Percentiles rank a stretch among this genome's conserved stretches.
Evolutionary conservation across 2,329 filamentous ascomycete genomes (phyloP).

Genomic region (Beauveria medogensis): DNA sequence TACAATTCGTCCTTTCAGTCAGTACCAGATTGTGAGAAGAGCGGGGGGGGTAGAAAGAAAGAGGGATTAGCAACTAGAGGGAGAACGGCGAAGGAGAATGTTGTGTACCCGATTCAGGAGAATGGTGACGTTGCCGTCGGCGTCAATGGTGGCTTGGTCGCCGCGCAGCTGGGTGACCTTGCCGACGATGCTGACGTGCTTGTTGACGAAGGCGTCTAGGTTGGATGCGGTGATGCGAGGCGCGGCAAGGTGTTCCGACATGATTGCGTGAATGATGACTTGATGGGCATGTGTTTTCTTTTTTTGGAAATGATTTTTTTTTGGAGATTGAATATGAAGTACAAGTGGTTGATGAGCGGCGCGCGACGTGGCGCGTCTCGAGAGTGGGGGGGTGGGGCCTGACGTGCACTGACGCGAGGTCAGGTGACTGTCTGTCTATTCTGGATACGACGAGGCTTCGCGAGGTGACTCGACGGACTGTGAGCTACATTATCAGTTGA

Average conservation of each 20-base stretch:
- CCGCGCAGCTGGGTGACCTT: conserved; percentile 77
- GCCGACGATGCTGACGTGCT: conserved; percentile 77
- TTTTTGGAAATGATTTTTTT: no score
- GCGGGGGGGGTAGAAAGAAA: no score
- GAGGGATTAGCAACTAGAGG: no score
- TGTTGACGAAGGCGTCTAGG: conserved; percentile 65
- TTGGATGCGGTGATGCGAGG: conserved; percentile 78
- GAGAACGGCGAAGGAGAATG: neutral
- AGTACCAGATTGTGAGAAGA: neutral
- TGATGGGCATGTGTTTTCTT: no score
- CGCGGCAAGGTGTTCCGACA: conserved; percentile 59
- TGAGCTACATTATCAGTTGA: no score
- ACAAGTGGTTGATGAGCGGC: no score
- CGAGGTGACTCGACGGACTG: no score
- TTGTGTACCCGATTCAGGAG: conserved; percentile 60
- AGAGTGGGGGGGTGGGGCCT: neutral
- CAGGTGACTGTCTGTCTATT: conserved; percentile 1
- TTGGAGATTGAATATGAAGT: neutral
- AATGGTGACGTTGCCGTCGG: conserved; percentile 67
- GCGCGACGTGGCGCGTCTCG: neutral
- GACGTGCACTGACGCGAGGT: conserved; percentile 3
- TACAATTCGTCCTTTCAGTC: conserved; percentile 24
- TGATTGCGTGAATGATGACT: conserved; percentile 26
- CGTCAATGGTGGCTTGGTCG: conserved; percentile 71
- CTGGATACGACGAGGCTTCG: no score